A percentile compares a stretch with the other conserved stretches of the same genome.
Evolutionary conservation across 108 stramenopile genomes (phyloP).

Genomic region (Pinguiococcus pyrenoidosus): DNA sequence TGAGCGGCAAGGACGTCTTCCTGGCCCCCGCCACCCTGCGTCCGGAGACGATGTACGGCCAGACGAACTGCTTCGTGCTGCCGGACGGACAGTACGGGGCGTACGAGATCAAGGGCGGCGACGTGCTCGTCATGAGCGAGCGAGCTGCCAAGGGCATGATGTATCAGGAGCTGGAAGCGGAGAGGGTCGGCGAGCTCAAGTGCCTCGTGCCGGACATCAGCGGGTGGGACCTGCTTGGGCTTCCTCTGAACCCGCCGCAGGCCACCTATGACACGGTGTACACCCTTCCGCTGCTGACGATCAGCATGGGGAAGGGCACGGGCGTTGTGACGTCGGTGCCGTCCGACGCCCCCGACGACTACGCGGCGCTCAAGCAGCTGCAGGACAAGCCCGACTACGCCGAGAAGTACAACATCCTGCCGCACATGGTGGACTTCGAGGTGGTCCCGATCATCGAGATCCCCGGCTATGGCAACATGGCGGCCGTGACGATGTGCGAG

Average conservation of each 20-base stretch:
- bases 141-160: slow-evolving; percentile 75
- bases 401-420: slow-evolving; percentile 83
- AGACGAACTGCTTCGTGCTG: slow-evolving; percentile 97
- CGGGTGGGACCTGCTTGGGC: slow-evolving; percentile 80
- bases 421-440: slow-evolving; percentile 75
- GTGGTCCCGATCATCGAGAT: slow-evolving; percentile 98
- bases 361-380: slow-evolving; percentile 75
- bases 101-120: slow-evolving; percentile 48
- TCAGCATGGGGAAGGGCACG: slow-evolving; percentile 94
- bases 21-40: slow-evolving; percentile 92
- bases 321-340: slow-evolving; percentile 97
- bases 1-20: slow-evolving; percentile 43
- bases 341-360: slow-evolving; percentile 95
- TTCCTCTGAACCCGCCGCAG: slow-evolving; percentile 74
- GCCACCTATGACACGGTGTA: slow-evolving; percentile 83
- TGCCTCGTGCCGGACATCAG: slow-evolving; percentile 56
- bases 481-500: slow-evolving; percentile 61
- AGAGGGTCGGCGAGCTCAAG: slow-evolving; percentile 28
- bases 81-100: slow-evolving; percentile 94
- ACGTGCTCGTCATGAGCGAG: slow-evolving; percentile 77
- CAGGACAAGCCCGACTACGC: slow-evolving; percentile 84
- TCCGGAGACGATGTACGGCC: slow-evolving; percentile 99
- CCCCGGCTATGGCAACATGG: slow-evolving; percentile 71
- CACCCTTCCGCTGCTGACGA: slow-evolving; percentile 82
- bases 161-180: slow-evolving; percentile 50